Evolutionary conservation across 306 rosid genomes (phyloP).

Genomic region (Gleditsia sinensis): DNA sequence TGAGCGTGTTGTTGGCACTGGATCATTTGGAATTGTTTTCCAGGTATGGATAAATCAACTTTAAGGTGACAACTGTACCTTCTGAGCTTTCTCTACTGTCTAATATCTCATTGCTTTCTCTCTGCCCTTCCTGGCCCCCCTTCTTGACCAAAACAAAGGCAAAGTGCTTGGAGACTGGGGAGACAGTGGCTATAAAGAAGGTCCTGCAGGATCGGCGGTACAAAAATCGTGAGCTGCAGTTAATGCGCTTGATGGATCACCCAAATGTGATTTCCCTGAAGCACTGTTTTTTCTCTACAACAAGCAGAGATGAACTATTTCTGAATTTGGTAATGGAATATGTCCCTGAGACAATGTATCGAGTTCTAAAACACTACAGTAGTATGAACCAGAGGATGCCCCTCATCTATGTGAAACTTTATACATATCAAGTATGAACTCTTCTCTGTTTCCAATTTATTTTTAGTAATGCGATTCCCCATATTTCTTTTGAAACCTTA

Average conservation of each 20-base stretch:
- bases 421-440: slow-evolving; percentile 79
- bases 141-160: slow-evolving; percentile 51
- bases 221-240: slow-evolving; percentile 84
- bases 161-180: slow-evolving; percentile 85
- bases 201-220: slow-evolving; percentile 79
- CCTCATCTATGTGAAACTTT: slow-evolving; percentile 79
- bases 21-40: slow-evolving; percentile 87
- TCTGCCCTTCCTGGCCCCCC: not conserved
- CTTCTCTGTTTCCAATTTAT: not conserved
- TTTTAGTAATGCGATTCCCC: not conserved
- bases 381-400: slow-evolving; percentile 83
- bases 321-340: slow-evolving; percentile 86
- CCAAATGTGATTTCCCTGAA: slow-evolving; percentile 79
- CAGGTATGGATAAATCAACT: slow-evolving; percentile 58
- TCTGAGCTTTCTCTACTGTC: slow-evolving; percentile 4
- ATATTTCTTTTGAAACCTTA: not conserved
- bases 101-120: slow-evolving; percentile 25
- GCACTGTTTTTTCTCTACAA: slow-evolving; percentile 89
- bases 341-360: slow-evolving; percentile 78
- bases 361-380: slow-evolving; percentile 75
- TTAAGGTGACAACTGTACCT: not conserved
- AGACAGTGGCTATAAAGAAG: slow-evolving; percentile 81
- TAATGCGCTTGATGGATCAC: slow-evolving; percentile 92
- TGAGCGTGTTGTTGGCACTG: slow-evolving; percentile 86
- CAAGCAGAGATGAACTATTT: slow-evolving; percentile 78